Evolutionary conservation across 768 basidiomycete species (phyloP), one percentile per base, ranked within the genome.

Genomic region (Russula ochroleuca): DNA sequence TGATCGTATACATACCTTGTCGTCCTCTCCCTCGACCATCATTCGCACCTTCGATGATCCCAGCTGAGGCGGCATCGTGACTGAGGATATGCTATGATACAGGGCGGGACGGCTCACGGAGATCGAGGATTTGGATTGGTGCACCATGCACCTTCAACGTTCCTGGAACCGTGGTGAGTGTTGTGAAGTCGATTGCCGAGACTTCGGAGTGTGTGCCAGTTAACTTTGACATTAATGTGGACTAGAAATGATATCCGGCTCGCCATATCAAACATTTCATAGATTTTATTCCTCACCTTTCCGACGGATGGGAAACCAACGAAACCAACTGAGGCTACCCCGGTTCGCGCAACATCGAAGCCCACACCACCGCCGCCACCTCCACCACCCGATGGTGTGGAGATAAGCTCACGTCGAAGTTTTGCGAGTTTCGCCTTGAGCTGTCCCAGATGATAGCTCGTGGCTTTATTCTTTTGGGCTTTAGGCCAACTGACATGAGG

Each of bases 401-500:
- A 80, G 69, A 99, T 94, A 59, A 99, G 85, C 73, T 99, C 97
- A 62, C 97, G 85, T 66, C 93, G 83, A 51, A 98, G 88, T 74
- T 99, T 99, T 55, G 97, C 97, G 57, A 99, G 86, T 75, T 99
- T 99, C 61, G 97, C 96, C 75, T 98, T 98, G 74, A 98, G 86
- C 78, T 95, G 92, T 58, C 95, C 95, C 64, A 97, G 78, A 79
- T 96, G 94, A 75, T 95, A 95, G 78, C 92, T 93, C 69, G 91
- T 93, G 78, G 91, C 91, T 85, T 94, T 94, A 77, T 94, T 94
- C 76, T 94, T 94, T 81, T 94, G 92, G 72, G 92, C 92, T 94
- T 75, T n/a, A 61, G 54, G 50, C 50, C 28, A 19, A 51, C 51
- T 66, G 63, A 69, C 37, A 68, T 57, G 45, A 61, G 47, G 51